phyloP scores from a whole-genome alignment of 768 basidiomycete species.

The Suillus brevipes region DNA sequence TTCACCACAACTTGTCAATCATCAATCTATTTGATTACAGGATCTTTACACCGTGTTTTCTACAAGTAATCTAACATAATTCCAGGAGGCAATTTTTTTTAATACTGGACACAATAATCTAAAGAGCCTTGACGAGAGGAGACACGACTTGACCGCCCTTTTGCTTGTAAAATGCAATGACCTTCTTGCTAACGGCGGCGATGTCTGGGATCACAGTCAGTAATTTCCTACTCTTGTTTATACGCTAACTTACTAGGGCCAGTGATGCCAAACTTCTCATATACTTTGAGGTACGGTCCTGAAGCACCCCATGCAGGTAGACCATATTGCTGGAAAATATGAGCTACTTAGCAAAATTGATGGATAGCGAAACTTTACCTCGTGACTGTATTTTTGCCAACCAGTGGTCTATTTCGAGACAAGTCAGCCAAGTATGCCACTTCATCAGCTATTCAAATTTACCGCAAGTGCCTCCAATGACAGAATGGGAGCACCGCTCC shows the following conservation, averaged over 20 bases:
- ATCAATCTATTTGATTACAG: slow-evolving; percentile 17
- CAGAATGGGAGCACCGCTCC: slow-evolving; percentile 86
- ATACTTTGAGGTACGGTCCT: slow-evolving; percentile 87
- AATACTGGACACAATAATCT: slow-evolving; percentile 12
- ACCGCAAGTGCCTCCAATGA: slow-evolving; percentile 82
- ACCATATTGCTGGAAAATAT: slow-evolving; percentile 59
- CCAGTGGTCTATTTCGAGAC: slow-evolving; percentile 54
- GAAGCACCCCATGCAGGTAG: slow-evolving; percentile 81
- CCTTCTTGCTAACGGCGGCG: slow-evolving; percentile 80
- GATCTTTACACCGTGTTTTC: slow-evolving; percentile 14
- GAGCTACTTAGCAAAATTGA: slow-evolving; percentile 14
- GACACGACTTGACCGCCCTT: slow-evolving; percentile 70
- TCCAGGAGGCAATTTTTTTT: background rate
- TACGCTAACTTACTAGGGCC: slow-evolving; percentile 57
- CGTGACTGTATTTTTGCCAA: slow-evolving; percentile 90
- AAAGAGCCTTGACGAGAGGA: slow-evolving; percentile 74
- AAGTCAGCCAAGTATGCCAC: slow-evolving; percentile 2
- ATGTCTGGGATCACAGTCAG: slow-evolving; percentile 51
- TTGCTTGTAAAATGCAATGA: slow-evolving; percentile 84
- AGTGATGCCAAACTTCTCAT: slow-evolving; percentile 88
- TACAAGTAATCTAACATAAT: slow-evolving; percentile 1
- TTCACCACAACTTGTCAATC: background rate
- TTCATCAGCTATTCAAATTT: slow-evolving; percentile 26
- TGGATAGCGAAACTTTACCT: slow-evolving; percentile 40
- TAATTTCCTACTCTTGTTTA: background rate